Evolutionary conservation across 257 asterid genomes (phyloP).

Genomic region (Nicotiana obtusifolia): DNA sequence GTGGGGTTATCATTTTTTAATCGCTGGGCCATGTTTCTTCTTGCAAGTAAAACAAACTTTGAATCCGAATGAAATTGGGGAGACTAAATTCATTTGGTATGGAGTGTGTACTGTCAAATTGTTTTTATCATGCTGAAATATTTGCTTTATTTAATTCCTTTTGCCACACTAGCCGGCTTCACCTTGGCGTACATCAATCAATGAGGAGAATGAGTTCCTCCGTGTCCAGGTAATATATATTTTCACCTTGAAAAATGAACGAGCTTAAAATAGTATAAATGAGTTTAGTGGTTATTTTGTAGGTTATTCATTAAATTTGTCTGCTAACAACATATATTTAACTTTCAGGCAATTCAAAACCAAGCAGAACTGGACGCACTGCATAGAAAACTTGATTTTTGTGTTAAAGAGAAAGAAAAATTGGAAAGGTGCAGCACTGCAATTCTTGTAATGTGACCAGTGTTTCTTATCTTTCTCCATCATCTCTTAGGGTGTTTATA

Average conservation of each 20-base stretch:
- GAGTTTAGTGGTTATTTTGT: neutral
- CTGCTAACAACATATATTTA: neutral
- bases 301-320: neutral
- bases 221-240: conserved; percentile 63
- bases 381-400: conserved; percentile 53
- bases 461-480: neutral
- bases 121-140: neutral
- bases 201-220: conserved; percentile 94
- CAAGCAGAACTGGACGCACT: conserved; percentile 87
- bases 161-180: conserved; percentile 48
- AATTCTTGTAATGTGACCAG: neutral
- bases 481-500: neutral
- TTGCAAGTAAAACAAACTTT: neutral
- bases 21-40: neutral
- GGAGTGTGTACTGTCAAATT: no score
- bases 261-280: neutral
- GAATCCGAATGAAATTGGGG: neutral
- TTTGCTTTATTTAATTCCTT: neutral
- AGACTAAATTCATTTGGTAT: neutral
- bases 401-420: conserved; percentile 59
- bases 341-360: conserved; percentile 76
- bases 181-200: conserved; percentile 70
- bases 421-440: conserved; percentile 56
- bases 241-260: neutral
- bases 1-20: neutral